Evolutionary conservation across 768 basidiomycete genomes (phyloP).

Genomic region (Boletus pseudopeckii): DNA sequence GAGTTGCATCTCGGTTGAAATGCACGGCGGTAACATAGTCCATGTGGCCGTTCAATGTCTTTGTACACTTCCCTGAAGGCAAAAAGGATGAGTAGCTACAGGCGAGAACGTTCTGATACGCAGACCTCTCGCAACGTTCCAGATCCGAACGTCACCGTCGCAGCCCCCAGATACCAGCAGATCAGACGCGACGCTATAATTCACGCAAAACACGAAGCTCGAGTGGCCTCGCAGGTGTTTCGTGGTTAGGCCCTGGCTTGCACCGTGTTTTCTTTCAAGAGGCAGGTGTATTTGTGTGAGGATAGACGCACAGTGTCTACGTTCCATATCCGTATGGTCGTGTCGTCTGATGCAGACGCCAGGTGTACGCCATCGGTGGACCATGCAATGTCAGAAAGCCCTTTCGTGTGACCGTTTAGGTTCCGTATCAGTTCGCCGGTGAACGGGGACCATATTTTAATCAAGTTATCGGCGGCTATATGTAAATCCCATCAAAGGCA

Average conservation of each 20-base stretch:
- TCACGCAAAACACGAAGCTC: conserved; percentile 87
- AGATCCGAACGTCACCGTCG: conserved; percentile 90
- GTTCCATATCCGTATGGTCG: conserved; percentile 85
- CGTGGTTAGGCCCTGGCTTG: conserved; percentile 58
- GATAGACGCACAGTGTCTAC: conserved; percentile 63
- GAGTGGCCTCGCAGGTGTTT: conserved; percentile 79
- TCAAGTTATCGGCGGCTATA: conserved; percentile 70
- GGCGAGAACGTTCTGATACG: background rate
- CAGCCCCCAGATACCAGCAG: conserved; percentile 89
- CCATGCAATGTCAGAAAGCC: conserved; percentile 89
- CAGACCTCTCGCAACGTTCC: conserved; percentile 81
- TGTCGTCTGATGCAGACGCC: conserved; percentile 92
- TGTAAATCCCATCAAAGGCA: background rate
- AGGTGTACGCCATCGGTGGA: conserved; percentile 78
- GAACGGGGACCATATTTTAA: conserved; percentile 82
- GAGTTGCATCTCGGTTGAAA: conserved; percentile 87
- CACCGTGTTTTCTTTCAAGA: background rate
- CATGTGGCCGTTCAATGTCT: conserved; percentile 86
- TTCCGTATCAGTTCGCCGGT: conserved; percentile 76
- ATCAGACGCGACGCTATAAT: conserved; percentile 86
- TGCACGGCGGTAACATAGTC: conserved; percentile 95
- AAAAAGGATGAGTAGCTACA: too few relatives aligned
- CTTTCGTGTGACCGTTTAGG: conserved; percentile 71
- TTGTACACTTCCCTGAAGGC: conserved; percentile 69
- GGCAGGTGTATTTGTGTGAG: background rate